phyloP scores from a whole-genome alignment of 1,139 yeast genomes.

The Magnusiomyces suaveolens region DNA sequence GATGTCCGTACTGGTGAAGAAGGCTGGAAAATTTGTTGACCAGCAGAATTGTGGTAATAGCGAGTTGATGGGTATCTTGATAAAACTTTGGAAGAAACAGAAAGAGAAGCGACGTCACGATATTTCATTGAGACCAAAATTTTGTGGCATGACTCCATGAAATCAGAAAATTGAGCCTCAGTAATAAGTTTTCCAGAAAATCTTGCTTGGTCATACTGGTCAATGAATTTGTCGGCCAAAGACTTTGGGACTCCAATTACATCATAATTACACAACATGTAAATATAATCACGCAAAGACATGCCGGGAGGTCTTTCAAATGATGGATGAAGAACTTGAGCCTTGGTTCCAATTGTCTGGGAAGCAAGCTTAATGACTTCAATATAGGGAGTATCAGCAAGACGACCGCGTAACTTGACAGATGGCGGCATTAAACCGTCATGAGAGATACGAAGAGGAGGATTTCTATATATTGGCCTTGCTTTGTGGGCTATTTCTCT shows the following conservation, averaged over 20 bases:
- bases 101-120: too few relatives aligned
- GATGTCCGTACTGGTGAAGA: background rate
- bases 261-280: conserved; percentile 29
- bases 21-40: background rate
- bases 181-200: conserved; percentile 57
- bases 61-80: background rate
- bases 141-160: conserved; percentile 41
- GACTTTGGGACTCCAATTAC: conserved; percentile 19
- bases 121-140: conserved; percentile 15
- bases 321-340: conserved; percentile 38
- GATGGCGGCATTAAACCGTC: conserved; percentile 48
- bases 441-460: conserved; percentile 40
- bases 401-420: conserved; percentile 31
- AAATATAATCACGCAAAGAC: conserved; percentile 45
- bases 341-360: conserved; percentile 35
- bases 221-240: conserved; percentile 35
- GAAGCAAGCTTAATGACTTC: conserved; percentile 42
- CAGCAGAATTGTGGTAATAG: background rate
- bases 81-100: background rate
- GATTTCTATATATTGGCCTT: conserved; percentile 35
- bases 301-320: conserved; percentile 34
- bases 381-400: conserved; percentile 54
- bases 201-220: conserved; percentile 58
- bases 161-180: conserved; percentile 50
- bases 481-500: conserved; percentile 42